phyloP scores from a whole-genome alignment of 1,139 yeast genomes.

The Eremothecium coryli region DNA sequence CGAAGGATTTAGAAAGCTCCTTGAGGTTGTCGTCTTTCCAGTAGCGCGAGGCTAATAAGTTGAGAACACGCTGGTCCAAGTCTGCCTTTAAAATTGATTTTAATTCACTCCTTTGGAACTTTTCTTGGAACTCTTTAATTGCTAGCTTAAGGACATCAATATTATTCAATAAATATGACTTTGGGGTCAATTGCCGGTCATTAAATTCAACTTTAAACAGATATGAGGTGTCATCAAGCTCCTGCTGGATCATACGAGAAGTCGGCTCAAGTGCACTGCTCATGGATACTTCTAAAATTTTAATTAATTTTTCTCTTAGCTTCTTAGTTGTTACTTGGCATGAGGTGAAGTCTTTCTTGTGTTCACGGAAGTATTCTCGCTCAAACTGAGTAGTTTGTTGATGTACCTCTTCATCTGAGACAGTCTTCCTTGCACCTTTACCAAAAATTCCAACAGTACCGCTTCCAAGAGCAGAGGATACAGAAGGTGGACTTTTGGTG shows the following conservation, averaged over 20 bases:
- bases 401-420: slow-evolving; percentile 13
- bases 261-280: slow-evolving; percentile 83
- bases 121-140: slow-evolving; percentile 75
- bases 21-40: slow-evolving; percentile 55
- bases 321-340: slow-evolving; percentile 71
- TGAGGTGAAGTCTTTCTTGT: slow-evolving; percentile 51
- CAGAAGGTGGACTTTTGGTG: slow-evolving; percentile 54
- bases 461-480: slow-evolving; percentile 15
- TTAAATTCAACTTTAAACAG: slow-evolving; percentile 93
- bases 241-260: slow-evolving; percentile 74
- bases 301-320: slow-evolving; percentile 72
- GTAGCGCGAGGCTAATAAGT: slow-evolving; percentile 78
- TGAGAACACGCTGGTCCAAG: slow-evolving; percentile 80
- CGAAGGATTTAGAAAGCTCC: slow-evolving; percentile 23
- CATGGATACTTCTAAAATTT: slow-evolving; percentile 85
- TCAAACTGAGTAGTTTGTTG: slow-evolving; percentile 60
- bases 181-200: slow-evolving; percentile 88
- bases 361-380: slow-evolving; percentile 46
- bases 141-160: slow-evolving; percentile 80
- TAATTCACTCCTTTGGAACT: slow-evolving; percentile 76
- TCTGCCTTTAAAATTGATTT: slow-evolving; percentile 71
- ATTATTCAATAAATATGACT: slow-evolving; percentile 85
- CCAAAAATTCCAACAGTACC: slow-evolving; percentile 24
- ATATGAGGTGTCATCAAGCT: slow-evolving; percentile 86
- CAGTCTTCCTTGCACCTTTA: slow-evolving; percentile 17